phyloP scores from a whole-genome alignment of 208 protist species.

The Leishmania tropica region DNA sequence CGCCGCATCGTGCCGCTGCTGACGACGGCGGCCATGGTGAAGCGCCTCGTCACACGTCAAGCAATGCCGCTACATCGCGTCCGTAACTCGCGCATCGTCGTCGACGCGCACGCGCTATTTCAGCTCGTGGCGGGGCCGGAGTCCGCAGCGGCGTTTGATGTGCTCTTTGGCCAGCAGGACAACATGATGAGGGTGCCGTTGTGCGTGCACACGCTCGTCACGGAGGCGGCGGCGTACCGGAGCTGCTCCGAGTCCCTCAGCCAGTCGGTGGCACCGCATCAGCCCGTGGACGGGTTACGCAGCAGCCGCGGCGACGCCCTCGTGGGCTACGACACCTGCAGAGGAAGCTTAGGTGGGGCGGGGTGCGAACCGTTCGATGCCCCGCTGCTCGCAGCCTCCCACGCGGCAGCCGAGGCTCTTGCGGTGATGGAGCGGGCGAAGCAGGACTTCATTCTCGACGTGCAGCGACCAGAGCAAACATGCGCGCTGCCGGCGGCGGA shows the following conservation, averaged over 20 bases:
- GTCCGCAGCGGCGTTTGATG: constrained; percentile 46
- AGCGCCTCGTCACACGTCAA: constrained; percentile 33
- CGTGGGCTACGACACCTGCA: not conserved
- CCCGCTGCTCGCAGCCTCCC: constrained; percentile 29
- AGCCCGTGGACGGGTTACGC: not conserved
- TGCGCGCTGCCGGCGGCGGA: constrained; percentile 35
- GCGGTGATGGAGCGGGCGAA: constrained; percentile 60
- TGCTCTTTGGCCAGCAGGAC: constrained; percentile 46
- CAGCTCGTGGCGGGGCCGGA: constrained; percentile 43
- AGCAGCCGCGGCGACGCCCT: not conserved
- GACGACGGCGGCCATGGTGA: constrained; percentile 37
- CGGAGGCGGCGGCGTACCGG: constrained; percentile 35
- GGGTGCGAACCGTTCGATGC: not conserved
- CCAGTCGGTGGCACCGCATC: not conserved
- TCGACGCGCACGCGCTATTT: constrained; percentile 70
- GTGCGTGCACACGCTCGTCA: constrained; percentile 52
- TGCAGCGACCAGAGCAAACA: constrained; percentile 57
- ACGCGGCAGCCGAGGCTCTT: constrained; percentile 53
- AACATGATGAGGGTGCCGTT: constrained; percentile 85
- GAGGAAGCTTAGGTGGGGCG: not conserved
- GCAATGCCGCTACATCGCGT: constrained; percentile 31
- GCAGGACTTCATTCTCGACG: constrained; percentile 62
- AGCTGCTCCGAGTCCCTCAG: constrained; percentile 11
- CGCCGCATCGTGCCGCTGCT: constrained; percentile 44
- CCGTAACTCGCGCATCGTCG: constrained; percentile 47